These are phyloP conservation scores for Amyloporia xantha DNA, from an alignment of 768 basidiomycete genomes.

Conservation along the genomic window DNA sequence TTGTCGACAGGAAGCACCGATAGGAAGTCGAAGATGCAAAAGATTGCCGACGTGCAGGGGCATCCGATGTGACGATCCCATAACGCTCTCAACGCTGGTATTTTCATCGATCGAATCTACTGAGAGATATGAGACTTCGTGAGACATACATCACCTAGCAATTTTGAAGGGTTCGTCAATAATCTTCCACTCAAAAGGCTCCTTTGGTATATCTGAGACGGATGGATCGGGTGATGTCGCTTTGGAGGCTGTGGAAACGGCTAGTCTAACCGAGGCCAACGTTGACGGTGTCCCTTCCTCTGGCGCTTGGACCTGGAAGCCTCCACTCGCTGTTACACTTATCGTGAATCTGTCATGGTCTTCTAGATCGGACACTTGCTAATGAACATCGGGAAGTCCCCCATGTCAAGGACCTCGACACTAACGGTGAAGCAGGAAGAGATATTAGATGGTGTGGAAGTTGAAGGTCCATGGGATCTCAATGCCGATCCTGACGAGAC, in stretches of 20 bases:
- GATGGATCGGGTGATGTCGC: constrained; percentile 90
- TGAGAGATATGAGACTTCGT: constrained; percentile 92
- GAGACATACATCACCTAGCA: constrained; percentile 28
- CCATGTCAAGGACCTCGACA: constrained; percentile 65
- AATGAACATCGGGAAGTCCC: constrained; percentile 70
- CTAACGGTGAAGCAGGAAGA: constrained; percentile 56
- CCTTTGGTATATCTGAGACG: constrained; percentile 92
- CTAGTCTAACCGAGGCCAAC: constrained; percentile 84
- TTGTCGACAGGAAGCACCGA: constrained; percentile 92
- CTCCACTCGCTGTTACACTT: constrained; percentile 70
- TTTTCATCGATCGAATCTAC: constrained; percentile 73
- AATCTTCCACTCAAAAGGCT: constrained; percentile 49
- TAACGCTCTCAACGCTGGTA: constrained; percentile 93
- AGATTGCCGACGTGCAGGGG: constrained; percentile 91
- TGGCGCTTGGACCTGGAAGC: constrained; percentile 61
- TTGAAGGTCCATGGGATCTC: constrained; percentile 82
- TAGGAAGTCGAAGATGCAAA: constrained; percentile 96
- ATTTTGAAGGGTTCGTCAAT: not conserved
- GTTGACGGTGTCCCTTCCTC: constrained; percentile 77
- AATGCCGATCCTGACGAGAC: constrained; percentile 70
- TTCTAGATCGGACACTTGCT: constrained; percentile 84
- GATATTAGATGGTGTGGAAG: constrained; percentile 63
- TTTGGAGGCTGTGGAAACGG: constrained; percentile 80
- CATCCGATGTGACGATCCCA: constrained; percentile 99
- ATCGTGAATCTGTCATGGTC: constrained; percentile 85